These are phyloP conservation scores for Aspergillus sergii DNA, from an alignment of 2,329 filamentous ascomycete species.

Conservation along the genomic window DNA sequence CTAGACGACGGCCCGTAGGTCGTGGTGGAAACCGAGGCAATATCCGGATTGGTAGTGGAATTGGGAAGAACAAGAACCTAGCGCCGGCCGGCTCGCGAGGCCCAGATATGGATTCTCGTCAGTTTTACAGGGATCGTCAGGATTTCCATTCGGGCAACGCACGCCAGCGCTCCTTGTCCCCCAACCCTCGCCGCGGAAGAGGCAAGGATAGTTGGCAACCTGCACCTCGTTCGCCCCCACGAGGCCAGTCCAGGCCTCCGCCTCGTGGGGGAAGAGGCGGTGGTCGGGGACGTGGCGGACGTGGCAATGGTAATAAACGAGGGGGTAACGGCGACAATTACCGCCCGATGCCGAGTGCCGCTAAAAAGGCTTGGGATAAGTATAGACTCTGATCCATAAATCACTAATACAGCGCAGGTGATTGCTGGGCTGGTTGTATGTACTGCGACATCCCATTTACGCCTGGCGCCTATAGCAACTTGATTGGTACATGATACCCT, in stretches of 20 bases:
- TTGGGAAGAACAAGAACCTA: conserved; percentile 32
- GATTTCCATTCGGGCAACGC: conserved; percentile 25
- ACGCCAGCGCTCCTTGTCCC: conserved; percentile 37
- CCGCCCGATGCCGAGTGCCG: conserved; percentile 37
- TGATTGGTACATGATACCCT: background rate
- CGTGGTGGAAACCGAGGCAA: conserved; percentile 32
- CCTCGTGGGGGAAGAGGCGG: conserved; percentile 16
- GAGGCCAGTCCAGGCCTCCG: conserved; percentile 17
- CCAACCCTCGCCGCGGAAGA: conserved; percentile 26
- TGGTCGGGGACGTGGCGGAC: conserved; percentile 24
- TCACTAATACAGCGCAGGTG: conserved; percentile 1
- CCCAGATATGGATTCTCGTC: conserved; percentile 18
- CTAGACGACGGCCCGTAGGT: conserved; percentile 30
- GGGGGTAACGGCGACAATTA: conserved; percentile 30
- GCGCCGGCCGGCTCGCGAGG: conserved; percentile 20
- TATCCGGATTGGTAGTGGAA: conserved; percentile 39
- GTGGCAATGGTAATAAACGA: conserved; percentile 23
- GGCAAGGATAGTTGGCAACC: conserved; percentile 25
- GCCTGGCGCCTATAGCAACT: background rate
- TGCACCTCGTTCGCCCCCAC: conserved; percentile 25
- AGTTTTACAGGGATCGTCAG: conserved; percentile 32
- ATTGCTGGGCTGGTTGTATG: background rate
- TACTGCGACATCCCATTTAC: background rate
- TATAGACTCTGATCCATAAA: conserved; percentile 27
- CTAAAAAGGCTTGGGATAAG: conserved; percentile 36